Evolutionary conservation across 805 yeast species (phyloP).

Genomic region (Zygotorulaspora danielsina): DNA sequence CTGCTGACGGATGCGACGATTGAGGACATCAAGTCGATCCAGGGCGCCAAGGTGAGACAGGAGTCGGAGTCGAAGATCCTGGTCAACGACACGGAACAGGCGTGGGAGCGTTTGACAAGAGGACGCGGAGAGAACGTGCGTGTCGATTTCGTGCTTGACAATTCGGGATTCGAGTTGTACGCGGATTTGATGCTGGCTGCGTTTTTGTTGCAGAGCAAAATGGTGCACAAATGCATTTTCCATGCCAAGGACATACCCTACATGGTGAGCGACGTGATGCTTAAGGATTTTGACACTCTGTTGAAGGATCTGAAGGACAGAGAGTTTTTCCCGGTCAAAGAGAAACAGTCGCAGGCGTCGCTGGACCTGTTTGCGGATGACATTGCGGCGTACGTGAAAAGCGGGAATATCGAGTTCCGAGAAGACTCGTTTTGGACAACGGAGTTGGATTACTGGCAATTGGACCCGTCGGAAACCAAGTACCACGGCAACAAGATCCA

Average conservation of each 20-base stretch:
- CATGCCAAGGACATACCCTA: constrained; percentile 93
- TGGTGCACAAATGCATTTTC: constrained; percentile 59
- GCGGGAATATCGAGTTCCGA: constrained; percentile 47
- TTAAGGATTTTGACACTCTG: constrained; percentile 65
- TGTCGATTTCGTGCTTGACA: constrained; percentile 82
- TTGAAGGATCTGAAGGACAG: constrained; percentile 52
- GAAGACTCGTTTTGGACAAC: constrained; percentile 86
- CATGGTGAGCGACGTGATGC: constrained; percentile 96
- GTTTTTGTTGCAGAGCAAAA: constrained; percentile 65
- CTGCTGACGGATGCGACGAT: constrained; percentile 81
- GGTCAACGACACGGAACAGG: constrained; percentile 64
- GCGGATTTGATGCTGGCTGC: constrained; percentile 70
- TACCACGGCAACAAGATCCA: constrained; percentile 56
- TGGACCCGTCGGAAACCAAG: constrained; percentile 47
- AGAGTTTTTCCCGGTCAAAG: constrained; percentile 43
- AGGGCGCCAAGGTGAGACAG: constrained; percentile 83
- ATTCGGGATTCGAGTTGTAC: constrained; percentile 91
- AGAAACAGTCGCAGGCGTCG: constrained; percentile 34
- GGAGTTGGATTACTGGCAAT: constrained; percentile 67
- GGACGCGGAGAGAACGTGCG: constrained; percentile 38
- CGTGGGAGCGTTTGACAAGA: constrained; percentile 50
- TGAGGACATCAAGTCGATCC: constrained; percentile 86
- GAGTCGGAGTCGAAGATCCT: constrained; percentile 75
- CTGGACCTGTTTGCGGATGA: constrained; percentile 46
- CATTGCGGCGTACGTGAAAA: constrained; percentile 41